phyloP scores from a whole-genome alignment of 495 filamentous ascomycete genomes.

The Aspergillus cavernicola region DNA sequence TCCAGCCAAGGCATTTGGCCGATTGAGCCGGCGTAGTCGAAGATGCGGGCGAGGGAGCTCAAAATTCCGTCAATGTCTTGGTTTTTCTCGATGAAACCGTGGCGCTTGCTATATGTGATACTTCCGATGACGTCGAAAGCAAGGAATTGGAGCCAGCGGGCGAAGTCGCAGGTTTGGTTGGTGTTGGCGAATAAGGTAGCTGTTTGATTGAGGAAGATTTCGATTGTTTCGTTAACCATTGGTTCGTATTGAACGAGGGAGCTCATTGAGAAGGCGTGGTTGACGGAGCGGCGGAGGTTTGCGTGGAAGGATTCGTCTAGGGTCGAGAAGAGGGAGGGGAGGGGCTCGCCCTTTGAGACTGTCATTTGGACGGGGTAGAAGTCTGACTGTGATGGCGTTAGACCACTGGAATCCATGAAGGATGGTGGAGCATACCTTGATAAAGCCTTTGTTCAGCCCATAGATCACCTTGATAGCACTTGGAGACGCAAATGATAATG shows the following conservation, averaged over 20 bases:
- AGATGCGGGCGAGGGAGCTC: conserved; percentile 37
- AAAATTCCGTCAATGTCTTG: conserved; percentile 54
- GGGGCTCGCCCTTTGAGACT: conserved; percentile 56
- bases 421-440: conserved; percentile 51
- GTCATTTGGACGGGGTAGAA: conserved; percentile 69
- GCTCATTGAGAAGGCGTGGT: conserved; percentile 70
- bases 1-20: conserved; percentile 53
- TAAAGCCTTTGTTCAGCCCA: conserved; percentile 77
- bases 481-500: conserved; percentile 60
- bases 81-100: conserved; percentile 59
- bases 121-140: conserved; percentile 72
- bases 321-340: conserved; percentile 76
- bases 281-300: conserved; percentile 64
- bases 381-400: conserved; percentile 48
- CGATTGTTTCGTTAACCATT: conserved; percentile 56
- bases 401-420: neutral
- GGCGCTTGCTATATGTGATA: conserved; percentile 60
- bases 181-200: conserved; percentile 52
- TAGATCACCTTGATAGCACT: conserved; percentile 70
- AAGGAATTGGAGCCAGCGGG: conserved; percentile 72
- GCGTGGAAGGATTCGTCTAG: conserved; percentile 71
- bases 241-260: conserved; percentile 71
- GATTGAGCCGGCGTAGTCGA: conserved; percentile 45
- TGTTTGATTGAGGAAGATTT: conserved; percentile 57
- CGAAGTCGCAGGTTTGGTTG: conserved; percentile 55